phyloP scores from a whole-genome alignment of 176 grass and related monocot species.

The Aegilops speltoides region DNA sequence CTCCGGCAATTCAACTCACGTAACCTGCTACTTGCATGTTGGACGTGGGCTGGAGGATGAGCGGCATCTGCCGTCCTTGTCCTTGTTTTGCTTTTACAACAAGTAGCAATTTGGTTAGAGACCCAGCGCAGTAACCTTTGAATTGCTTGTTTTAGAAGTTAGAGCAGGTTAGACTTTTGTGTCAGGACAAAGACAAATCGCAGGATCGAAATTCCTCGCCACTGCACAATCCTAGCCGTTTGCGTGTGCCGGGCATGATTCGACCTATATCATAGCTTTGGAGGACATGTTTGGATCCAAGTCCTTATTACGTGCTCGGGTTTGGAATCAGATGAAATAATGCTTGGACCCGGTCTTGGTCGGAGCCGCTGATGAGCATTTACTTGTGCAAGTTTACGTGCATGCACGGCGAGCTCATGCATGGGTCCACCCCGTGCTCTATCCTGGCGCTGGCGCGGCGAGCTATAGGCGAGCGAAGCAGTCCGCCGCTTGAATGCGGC shows the following conservation, averaged over 20 bases:
- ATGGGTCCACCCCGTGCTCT: not conserved
- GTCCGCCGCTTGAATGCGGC: conserved; percentile 2
- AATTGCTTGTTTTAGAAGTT: not conserved
- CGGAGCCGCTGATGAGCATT: not conserved
- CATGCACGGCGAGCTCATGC: not conserved
- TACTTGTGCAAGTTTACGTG: not conserved
- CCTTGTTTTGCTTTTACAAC: not conserved
- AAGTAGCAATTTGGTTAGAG: not conserved
- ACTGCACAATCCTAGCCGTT: not conserved
- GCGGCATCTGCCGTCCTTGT: not conserved
- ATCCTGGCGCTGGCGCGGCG: not conserved
- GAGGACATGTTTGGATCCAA: not conserved
- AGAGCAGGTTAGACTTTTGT: conserved; percentile 1
- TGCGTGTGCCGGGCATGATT: not conserved
- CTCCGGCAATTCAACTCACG: not conserved
- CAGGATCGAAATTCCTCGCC: not conserved
- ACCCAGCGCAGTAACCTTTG: not conserved
- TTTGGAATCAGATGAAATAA: no score
- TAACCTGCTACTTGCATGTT: not conserved
- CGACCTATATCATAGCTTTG: not conserved
- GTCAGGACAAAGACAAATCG: not conserved
- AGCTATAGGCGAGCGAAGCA: no score
- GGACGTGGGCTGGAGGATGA: not conserved
- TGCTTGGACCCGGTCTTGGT: not conserved
- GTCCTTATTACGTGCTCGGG: not conserved